Base-by-base conservation (phyloP, 164 flowering plant species). In the Aristolochia californica region DNA sequence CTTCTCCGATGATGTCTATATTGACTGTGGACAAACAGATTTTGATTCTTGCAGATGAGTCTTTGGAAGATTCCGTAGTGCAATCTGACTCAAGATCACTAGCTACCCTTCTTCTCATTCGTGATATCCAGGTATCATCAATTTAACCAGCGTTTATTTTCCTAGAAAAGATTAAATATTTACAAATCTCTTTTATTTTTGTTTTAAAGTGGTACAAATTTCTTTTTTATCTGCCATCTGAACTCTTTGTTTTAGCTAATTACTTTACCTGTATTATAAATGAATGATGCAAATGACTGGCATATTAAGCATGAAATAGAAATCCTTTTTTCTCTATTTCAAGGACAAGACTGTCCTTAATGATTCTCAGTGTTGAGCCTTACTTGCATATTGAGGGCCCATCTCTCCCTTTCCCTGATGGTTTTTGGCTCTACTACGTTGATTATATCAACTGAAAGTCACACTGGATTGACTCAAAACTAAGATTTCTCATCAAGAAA, bases 31-130 rank as follows among this genome's bases (percentile, higher is more conserved):
- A 28, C 7, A 28, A 62, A 74, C 87, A 91, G 97, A 90, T 90
- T 53, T 61, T 90, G 64, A 90, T 90, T 81, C 97, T 90, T 77
- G 97, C 97, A 80, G 95, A 90, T 70, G 95, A 90, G 70, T 83
- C 94, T 22, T 45, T 91, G 22, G 97, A 91, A 75, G 94, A 91
- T 61, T 91, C 96, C 9, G 60, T 91, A 65, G 96, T 85, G 43
- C 94, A 87, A 58, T 87, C 97, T 45, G 97, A 91, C 66, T 91
- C 97, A 12, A 70, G 97, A 52, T 91, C 94, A 64, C 96, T 91
- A 45, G 94, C 97, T 49, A 87, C 97, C 52, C 89, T 91, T 65
- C 97, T 91, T 55, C 97, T 91, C 49, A 91, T 91, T 56, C 83
- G 97, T 48, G 97, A 87, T 66, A 91, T 91, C 69, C 96, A 91